Evolutionary conservation across 2,329 filamentous ascomycete species (phyloP).

Genomic region (Triangularia verruculosa): DNA sequence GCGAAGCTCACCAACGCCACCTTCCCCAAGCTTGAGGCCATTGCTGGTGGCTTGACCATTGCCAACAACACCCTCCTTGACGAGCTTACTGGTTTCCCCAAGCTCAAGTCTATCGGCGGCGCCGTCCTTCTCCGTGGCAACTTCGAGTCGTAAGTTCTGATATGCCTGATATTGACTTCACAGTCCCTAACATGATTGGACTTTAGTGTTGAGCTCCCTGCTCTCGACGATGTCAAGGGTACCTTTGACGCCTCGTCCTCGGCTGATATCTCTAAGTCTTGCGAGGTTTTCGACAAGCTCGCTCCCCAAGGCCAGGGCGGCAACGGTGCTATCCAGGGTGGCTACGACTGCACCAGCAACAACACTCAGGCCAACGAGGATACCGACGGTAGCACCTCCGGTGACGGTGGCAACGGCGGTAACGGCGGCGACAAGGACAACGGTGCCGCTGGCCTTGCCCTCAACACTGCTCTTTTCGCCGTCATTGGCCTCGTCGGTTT

Average conservation of each 20-base stretch:
- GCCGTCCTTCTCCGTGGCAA: conserved; percentile 82
- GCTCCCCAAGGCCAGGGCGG: conserved; percentile 37
- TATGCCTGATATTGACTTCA: not conserved
- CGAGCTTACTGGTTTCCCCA: conserved; percentile 63
- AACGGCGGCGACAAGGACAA: conserved; percentile 36
- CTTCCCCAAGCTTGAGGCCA: conserved; percentile 63
- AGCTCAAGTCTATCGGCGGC: conserved; percentile 68
- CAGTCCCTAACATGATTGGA: conserved; percentile 30
- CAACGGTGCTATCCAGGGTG: conserved; percentile 46
- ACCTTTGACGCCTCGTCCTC: conserved; percentile 68
- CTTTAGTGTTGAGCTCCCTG: conserved; percentile 65
- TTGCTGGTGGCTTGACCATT: conserved; percentile 79
- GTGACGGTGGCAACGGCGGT: conserved; percentile 28
- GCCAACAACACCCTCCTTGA: conserved; percentile 82
- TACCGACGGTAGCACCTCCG: conserved; percentile 35
- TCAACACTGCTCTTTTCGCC: conserved; percentile 48
- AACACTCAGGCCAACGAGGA: conserved; percentile 53
- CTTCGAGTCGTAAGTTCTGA: conserved; percentile 71
- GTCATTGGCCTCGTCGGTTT: conserved; percentile 47
- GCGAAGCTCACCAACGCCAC: conserved; percentile 67
- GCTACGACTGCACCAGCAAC: conserved; percentile 49
- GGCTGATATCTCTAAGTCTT: conserved; percentile 54
- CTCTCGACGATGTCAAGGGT: conserved; percentile 65
- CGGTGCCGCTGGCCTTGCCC: conserved; percentile 44
- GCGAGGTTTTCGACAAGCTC: conserved; percentile 52